Percentiles rank a stretch among this genome's conserved stretches.
Evolutionary conservation across 2,329 filamentous ascomycete species (phyloP).

Genomic region (Pseudogymnoascus sp.): DNA sequence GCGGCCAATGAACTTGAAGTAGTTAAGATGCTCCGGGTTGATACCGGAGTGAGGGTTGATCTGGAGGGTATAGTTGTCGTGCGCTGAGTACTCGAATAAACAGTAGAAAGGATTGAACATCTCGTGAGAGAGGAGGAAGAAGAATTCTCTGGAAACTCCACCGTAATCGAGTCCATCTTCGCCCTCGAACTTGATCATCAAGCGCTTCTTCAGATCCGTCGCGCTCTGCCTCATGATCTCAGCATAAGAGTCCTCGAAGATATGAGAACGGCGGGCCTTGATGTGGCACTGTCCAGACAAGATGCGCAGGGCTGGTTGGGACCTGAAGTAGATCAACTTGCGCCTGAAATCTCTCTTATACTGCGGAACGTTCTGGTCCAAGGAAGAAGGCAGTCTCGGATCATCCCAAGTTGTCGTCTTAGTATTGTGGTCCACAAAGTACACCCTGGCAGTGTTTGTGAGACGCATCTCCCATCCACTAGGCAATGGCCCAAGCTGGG

Average conservation of each 20-base stretch:
- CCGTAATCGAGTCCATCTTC: conserved; percentile 98
- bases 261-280: conserved; percentile 91
- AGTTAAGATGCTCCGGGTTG: conserved; percentile 97
- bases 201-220: conserved; percentile 89
- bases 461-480: conserved; percentile 99
- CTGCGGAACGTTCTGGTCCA: conserved; percentile 97
- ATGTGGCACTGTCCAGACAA: conserved; percentile 95
- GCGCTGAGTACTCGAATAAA: conserved; percentile 96
- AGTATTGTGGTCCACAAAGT: conserved; percentile 99
- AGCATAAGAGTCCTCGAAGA: conserved; percentile 97
- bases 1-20: conserved; percentile 98
- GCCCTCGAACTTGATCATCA: conserved; percentile 99
- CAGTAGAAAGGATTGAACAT: conserved; percentile 99
- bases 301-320: conserved; percentile 91
- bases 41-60: conserved; percentile 99
- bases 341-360: conserved; percentile 98
- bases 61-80: conserved; percentile 99
- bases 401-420: conserved; percentile 99
- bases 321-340: conserved; percentile 98
- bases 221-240: conserved; percentile 97
- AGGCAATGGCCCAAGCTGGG: conserved; percentile 86
- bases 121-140: conserved; percentile 97
- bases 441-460: conserved; percentile 94
- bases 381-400: conserved; percentile 83
- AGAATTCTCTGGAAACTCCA: conserved; percentile 96